Base-by-base conservation (phyloP, 2,329 filamentous ascomycete genomes). In the Fusarium succisae region DNA sequence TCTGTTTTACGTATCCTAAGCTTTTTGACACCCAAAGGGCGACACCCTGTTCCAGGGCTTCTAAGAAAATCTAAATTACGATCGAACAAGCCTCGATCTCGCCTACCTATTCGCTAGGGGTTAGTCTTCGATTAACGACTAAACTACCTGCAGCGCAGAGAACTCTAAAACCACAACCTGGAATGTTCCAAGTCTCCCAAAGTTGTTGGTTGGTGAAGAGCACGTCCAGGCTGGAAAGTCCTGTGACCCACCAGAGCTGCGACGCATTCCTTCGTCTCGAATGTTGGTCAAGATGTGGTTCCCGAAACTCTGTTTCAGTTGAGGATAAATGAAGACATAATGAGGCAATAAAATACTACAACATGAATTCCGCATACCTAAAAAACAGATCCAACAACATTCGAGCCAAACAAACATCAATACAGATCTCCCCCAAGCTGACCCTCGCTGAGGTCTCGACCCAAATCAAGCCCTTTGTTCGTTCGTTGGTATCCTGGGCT, bases 111-210 rank as follows among this genome's bases (percentile, higher is more conserved):
- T 43, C 51, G 39, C 51, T 58, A 63, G 43, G 24, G 22, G n/a
- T 30, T 63, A 45, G 59, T 45, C 32, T 37, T 38, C 59, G 39
- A 63, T 63, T 63, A 35, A 58, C 59, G 39, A 58, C 59, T 44
- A 57, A 61, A 22, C 35, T 38, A 28, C 51, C 37, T 55, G 35
- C 37, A 45, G 51, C 55, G 22, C 28, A 41, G 26, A 26, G 32
- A 47, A 63, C 26, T 63, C 26, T 59, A 38, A 55, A 54, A 38
- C 37, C 22, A 24, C 41, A 48, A 24, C 30, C 56, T 59, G 43
- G 56, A 59, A 59, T 51, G 56, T n/a, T 51, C 24, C 24, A n/a
- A 51, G 32, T 59, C 32, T 15, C 28, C 24, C 18, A 18, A 18
- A 28, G 24, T 22, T 26, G 30, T 30, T 53, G 43, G 32, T 59